Conservation (phyloP, 2,329 filamentous ascomycete species). For the Xylariaceae sp. region DNA sequence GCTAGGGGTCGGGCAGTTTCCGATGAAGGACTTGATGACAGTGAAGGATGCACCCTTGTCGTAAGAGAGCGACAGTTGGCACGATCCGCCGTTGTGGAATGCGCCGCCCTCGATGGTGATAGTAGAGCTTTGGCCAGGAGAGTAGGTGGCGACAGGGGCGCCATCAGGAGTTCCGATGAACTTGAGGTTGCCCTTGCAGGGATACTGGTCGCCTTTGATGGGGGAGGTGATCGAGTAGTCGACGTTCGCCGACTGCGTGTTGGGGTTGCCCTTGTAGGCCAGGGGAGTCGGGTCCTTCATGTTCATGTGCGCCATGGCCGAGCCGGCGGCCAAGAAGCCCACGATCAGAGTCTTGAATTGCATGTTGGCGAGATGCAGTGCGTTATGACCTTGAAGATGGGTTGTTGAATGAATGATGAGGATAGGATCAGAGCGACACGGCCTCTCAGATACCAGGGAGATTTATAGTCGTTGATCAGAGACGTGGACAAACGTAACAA, state of each 20-base stretch:
- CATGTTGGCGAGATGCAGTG: slow-evolving; percentile 35
- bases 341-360: slow-evolving; percentile 35
- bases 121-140: slow-evolving; percentile 56
- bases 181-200: slow-evolving; percentile 64
- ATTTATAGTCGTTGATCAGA: slow-evolving; percentile 17
- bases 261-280: slow-evolving; percentile 48
- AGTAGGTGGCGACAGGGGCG: slow-evolving; percentile 54
- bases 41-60: slow-evolving; percentile 65
- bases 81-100: slow-evolving; percentile 65
- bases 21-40: slow-evolving; percentile 43
- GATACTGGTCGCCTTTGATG: slow-evolving; percentile 60
- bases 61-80: slow-evolving; percentile 70
- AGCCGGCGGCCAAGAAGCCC: slow-evolving; percentile 39
- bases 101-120: slow-evolving; percentile 60
- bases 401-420: slow-evolving; percentile 8
- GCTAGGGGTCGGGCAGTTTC: slow-evolving; percentile 36
- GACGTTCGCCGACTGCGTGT: slow-evolving; percentile 40
- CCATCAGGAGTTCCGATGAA: slow-evolving; percentile 46
- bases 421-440: slow-evolving; percentile 1
- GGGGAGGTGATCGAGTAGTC: slow-evolving; percentile 72
- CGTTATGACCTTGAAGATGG: background rate
- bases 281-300: slow-evolving; percentile 50
- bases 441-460: background rate
- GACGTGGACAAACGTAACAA: background rate
- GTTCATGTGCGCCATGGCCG: slow-evolving; percentile 52